A percentile compares a stretch with the other conserved stretches of the same genome.
phyloP scores from a whole-genome alignment of 2,329 filamentous ascomycete species.

The Neofusicoccum laricinum region DNA sequence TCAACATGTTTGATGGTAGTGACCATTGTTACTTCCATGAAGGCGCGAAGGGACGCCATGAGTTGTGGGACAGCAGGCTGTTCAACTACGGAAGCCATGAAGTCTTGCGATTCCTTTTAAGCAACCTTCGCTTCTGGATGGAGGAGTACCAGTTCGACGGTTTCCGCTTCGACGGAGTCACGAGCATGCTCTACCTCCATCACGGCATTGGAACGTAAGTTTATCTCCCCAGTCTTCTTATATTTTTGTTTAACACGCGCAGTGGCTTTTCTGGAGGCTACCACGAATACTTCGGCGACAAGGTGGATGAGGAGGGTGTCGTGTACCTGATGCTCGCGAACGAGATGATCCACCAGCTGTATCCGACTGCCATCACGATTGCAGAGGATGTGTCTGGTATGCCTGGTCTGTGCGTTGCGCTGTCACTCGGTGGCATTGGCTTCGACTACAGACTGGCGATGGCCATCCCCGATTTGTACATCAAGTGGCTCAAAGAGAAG shows the following conservation, averaged over 20 bases:
- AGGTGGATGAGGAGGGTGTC: conserved; percentile 88
- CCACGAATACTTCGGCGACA: conserved; percentile 91
- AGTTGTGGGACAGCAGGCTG: conserved; percentile 91
- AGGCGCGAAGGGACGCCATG: conserved; percentile 79
- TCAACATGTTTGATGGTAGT: conserved; percentile 94
- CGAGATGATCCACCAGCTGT: conserved; percentile 88
- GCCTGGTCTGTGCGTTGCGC: conserved; percentile 87
- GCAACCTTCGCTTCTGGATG: conserved; percentile 98
- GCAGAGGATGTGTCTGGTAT: conserved; percentile 98
- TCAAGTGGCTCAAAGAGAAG: conserved; percentile 95
- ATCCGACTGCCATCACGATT: conserved; percentile 83
- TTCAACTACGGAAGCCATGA: conserved; percentile 98
- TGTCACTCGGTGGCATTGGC: conserved; percentile 84
- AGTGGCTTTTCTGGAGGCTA: conserved; percentile 97
- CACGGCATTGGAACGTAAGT: conserved; percentile 95
- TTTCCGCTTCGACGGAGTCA: conserved; percentile 96
- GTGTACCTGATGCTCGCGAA: conserved; percentile 96
- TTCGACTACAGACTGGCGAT: conserved; percentile 98
- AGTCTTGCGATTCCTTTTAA: conserved; percentile 90
- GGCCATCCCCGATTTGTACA: conserved; percentile 98
- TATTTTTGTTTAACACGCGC: conserved; percentile 26
- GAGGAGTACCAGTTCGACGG: conserved; percentile 96
- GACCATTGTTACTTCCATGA: conserved; percentile 96
- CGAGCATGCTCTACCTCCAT: conserved; percentile 94
- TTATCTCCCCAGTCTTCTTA: not conserved